A percentile compares a stretch with the other conserved stretches of the same genome.
Evolutionary conservation across 1,284 basidiomycete species (phyloP).

Genomic region (Puccinia hordei): DNA sequence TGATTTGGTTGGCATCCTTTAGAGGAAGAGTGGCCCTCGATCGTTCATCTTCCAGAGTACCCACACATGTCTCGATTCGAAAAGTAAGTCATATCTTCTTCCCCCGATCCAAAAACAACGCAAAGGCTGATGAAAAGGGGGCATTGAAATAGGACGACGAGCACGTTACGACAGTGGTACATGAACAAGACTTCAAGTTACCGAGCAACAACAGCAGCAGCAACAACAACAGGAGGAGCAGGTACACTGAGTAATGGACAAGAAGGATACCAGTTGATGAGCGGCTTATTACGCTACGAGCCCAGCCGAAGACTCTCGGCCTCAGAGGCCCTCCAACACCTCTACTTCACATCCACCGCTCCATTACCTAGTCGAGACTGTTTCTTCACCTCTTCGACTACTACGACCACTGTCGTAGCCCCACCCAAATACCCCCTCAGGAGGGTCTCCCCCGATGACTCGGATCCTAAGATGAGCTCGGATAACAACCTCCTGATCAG

Average conservation of each 20-base stretch:
- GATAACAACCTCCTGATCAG: not conserved
- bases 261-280: constrained; percentile 70
- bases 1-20: constrained; percentile 4
- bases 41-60: constrained; percentile 86
- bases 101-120: not conserved
- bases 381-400: not conserved
- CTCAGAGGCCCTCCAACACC: constrained; percentile 89
- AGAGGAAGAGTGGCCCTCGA: constrained; percentile 83
- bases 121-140: not conserved
- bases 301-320: constrained; percentile 97
- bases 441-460: constrained; percentile 38
- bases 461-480: constrained; percentile 13
- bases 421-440: constrained; percentile 25
- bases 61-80: constrained; percentile 78
- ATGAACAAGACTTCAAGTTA: constrained; percentile 16
- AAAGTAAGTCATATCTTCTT: constrained; percentile 60
- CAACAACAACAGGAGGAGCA: no score
- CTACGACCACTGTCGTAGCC: not conserved
- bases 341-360: constrained; percentile 69
- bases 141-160: constrained; percentile 12
- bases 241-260: not conserved
- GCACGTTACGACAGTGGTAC: constrained; percentile 45
- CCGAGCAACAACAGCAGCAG: not conserved
- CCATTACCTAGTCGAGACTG: not conserved
- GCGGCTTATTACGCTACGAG: constrained; percentile 90